Evolutionary conservation across 768 basidiomycete species (phyloP).

Genomic region (Tylopilus balloui): DNA sequence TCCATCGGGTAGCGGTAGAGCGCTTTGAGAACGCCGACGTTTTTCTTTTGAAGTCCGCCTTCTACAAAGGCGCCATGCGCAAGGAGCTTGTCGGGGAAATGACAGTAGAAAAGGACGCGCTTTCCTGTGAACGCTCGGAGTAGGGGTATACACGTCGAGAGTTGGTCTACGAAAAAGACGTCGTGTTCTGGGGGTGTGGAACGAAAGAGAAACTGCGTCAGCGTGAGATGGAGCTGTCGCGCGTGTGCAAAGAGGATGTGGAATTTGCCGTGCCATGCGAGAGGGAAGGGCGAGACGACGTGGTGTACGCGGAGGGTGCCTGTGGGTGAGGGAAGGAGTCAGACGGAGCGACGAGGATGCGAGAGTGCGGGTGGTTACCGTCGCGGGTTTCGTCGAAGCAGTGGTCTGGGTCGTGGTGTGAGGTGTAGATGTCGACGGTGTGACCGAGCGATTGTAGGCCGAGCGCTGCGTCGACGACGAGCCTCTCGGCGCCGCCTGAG

Average conservation of each 20-base stretch:
- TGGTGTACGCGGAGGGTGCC: slow-evolving; percentile 78
- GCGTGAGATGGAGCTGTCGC: slow-evolving; percentile 79
- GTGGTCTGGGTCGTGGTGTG: slow-evolving; percentile 79
- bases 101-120: slow-evolving; percentile 96
- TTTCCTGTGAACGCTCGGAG: slow-evolving; percentile 61
- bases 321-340: slow-evolving; percentile 30
- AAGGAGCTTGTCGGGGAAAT: slow-evolving; percentile 94
- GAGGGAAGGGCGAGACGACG: slow-evolving; percentile 72
- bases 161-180: slow-evolving; percentile 91
- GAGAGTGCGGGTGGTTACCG: slow-evolving; percentile 41
- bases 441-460: slow-evolving; percentile 85
- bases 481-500: slow-evolving; percentile 89
- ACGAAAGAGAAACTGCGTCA: slow-evolving; percentile 48
- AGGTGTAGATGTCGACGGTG: slow-evolving; percentile 85
- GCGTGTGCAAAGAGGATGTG: slow-evolving; percentile 88
- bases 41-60: slow-evolving; percentile 40
- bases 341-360: slow-evolving; percentile 11
- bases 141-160: slow-evolving; percentile 87
- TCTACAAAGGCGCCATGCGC: slow-evolving; percentile 63
- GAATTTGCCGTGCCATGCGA: slow-evolving; percentile 71
- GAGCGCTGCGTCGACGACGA: slow-evolving; percentile 92
- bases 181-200: slow-evolving; percentile 52
- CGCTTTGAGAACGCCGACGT: slow-evolving; percentile 53
- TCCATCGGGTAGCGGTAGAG: slow-evolving; percentile 90
- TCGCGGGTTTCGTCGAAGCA: slow-evolving; percentile 94